These are phyloP conservation scores for Urtica urens DNA, from an alignment of 306 rosid genomes.

Conservation along the genomic window DNA sequence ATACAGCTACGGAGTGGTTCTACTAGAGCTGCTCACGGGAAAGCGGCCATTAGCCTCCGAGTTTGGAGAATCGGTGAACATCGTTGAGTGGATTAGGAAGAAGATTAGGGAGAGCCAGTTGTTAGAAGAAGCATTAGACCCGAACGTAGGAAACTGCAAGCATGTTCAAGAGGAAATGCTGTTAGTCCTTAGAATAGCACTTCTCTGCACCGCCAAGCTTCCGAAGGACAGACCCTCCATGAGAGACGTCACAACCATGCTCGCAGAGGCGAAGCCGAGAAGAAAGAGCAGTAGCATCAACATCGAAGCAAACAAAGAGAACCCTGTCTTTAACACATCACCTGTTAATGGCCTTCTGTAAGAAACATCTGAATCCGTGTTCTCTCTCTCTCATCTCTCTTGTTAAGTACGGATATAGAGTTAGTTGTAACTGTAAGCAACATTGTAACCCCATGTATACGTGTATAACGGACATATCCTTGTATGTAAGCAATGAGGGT, in stretches of 20 bases:
- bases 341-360: slow-evolving; percentile 57
- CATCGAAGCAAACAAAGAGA: slow-evolving; percentile 39
- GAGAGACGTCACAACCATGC: slow-evolving; percentile 92
- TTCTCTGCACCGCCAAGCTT: slow-evolving; percentile 76
- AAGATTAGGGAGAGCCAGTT: slow-evolving; percentile 48
- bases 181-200: slow-evolving; percentile 74
- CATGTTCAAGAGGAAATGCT: slow-evolving; percentile 91
- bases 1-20: slow-evolving; percentile 89
- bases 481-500: too few relatives aligned
- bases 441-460: too few relatives aligned
- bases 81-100: slow-evolving; percentile 75
- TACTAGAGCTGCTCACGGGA: slow-evolving; percentile 79
- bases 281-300: slow-evolving; percentile 58
- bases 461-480: too few relatives aligned
- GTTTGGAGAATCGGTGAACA: slow-evolving; percentile 71
- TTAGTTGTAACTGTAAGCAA: too few relatives aligned
- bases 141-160: slow-evolving; percentile 61
- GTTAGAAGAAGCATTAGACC: slow-evolving; percentile 74
- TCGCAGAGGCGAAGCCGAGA: slow-evolving; percentile 92
- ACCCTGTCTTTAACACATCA: slow-evolving; percentile 45
- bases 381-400: too few relatives aligned
- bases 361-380: slow-evolving; percentile 28
- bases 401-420: too few relatives aligned
- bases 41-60: slow-evolving; percentile 58
- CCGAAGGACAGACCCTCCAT: slow-evolving; percentile 91